Percentiles rank a stretch among this genome's conserved stretches.
phyloP scores from a whole-genome alignment of 768 basidiomycete genomes.

The Lyophyllum decastes region DNA sequence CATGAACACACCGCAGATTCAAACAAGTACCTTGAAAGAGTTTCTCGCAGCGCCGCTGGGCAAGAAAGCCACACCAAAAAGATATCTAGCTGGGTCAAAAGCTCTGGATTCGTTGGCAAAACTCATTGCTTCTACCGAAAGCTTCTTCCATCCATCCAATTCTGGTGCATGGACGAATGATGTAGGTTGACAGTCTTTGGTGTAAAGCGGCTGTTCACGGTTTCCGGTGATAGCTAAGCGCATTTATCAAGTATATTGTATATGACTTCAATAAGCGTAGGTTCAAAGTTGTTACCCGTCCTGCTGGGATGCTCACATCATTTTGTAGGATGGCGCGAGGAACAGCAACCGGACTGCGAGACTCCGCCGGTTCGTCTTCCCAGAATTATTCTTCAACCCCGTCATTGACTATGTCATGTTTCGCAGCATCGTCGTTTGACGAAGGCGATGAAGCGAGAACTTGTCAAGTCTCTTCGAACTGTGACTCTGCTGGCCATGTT shows the following conservation, averaged over 20 bases:
- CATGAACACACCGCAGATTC: slow-evolving; percentile 55
- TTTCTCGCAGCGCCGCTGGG: slow-evolving; percentile 60
- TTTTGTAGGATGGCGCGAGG: slow-evolving; percentile 72
- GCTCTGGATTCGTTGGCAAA: slow-evolving; percentile 85
- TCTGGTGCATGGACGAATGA: slow-evolving; percentile 82
- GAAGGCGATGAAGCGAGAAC: slow-evolving; percentile 74
- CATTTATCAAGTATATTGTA: slow-evolving; percentile 83
- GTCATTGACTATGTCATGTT: slow-evolving; percentile 1
- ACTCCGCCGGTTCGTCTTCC: slow-evolving; percentile 57
- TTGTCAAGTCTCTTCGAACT: slow-evolving; percentile 80
- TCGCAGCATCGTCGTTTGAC: slow-evolving; percentile 74
- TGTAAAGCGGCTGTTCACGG: not conserved
- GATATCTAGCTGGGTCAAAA: slow-evolving; percentile 80
- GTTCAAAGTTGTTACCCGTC: slow-evolving; percentile 5
- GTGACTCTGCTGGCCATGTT: slow-evolving; percentile 90
- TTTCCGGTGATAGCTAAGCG: slow-evolving; percentile 53
- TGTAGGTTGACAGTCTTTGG: slow-evolving; percentile 38
- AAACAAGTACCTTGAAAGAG: slow-evolving; percentile 48
- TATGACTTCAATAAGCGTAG: slow-evolving; percentile 84
- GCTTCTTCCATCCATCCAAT: slow-evolving; percentile 90
- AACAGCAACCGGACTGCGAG: slow-evolving; percentile 76
- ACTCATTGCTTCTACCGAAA: slow-evolving; percentile 84
- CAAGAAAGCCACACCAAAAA: slow-evolving; percentile 47
- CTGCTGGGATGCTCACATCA: slow-evolving; percentile 4
- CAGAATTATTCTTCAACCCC: not conserved